phyloP scores from a whole-genome alignment of 2,329 filamentous ascomycete species.

The Ophiocordyceps sinensis region DNA sequence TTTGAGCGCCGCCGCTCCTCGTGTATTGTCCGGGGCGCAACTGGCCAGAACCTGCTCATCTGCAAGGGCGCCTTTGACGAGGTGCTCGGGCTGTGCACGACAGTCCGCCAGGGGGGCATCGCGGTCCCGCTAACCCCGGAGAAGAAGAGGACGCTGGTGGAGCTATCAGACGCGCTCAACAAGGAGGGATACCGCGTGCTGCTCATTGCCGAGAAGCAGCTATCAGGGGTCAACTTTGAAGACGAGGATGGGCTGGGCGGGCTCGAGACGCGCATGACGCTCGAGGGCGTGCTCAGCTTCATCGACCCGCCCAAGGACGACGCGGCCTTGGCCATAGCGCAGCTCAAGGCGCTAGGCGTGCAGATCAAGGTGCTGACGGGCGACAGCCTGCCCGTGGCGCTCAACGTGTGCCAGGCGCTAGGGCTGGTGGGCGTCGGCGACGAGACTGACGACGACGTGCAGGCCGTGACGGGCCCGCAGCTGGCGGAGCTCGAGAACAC shows the following conservation, averaged over 20 bases:
- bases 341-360: conserved; percentile 10
- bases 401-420: conserved; percentile 13
- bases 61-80: conserved; percentile 16
- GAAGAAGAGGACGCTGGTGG: conserved; percentile 4
- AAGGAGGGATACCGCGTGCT: conserved; percentile 10
- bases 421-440: conserved; percentile 7
- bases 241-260: conserved; percentile 9
- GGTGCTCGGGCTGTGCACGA: conserved; percentile 9
- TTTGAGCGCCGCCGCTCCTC: conserved; percentile 12
- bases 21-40: conserved; percentile 9
- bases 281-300: conserved; percentile 13
- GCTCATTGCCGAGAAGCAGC: conserved; percentile 9
- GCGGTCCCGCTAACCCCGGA: conserved; percentile 6
- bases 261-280: conserved; percentile 11
- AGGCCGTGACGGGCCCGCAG: conserved; percentile 12
- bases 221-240: conserved; percentile 3
- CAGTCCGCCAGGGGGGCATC: conserved; percentile 5
- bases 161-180: conserved; percentile 6
- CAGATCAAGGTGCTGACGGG: conserved; percentile 14
- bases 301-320: conserved; percentile 15
- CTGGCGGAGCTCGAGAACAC: conserved; percentile 7
- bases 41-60: conserved; percentile 11
- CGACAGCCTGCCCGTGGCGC: conserved; percentile 12
- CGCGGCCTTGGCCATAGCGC: conserved; percentile 10
- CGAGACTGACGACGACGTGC: conserved; percentile 5